Percentiles rank a stretch among this genome's conserved stretches.
phyloP scores from a whole-genome alignment of 2,329 filamentous ascomycete species.

The Phialemoniopsis sp. region DNA sequence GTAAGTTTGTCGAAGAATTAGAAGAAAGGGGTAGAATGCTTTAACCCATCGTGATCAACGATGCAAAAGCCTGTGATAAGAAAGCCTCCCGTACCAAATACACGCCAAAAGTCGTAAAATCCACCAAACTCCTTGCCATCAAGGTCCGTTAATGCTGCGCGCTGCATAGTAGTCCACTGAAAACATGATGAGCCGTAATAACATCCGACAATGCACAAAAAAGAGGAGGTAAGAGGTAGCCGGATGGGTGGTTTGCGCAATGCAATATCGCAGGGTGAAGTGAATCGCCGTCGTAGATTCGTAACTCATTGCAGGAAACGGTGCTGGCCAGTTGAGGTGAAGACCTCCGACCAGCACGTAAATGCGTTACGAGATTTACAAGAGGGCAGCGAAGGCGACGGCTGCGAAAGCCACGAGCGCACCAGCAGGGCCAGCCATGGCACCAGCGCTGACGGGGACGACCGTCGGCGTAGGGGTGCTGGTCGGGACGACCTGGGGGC shows the following conservation, averaged over 20 bases:
- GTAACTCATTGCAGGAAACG: conserved; percentile 11
- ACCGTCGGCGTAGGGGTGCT: conserved; percentile 9
- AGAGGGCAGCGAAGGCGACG: conserved; percentile 19
- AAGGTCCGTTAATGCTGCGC: conserved; percentile 1
- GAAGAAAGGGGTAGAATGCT: neutral
- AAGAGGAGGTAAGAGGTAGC: neutral
- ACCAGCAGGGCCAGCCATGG: conserved; percentile 21
- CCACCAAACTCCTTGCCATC: conserved; percentile 1
- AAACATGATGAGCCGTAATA: conserved; percentile 5
- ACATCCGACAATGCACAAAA: conserved; percentile 11
- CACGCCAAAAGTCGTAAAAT: too few species aligned
- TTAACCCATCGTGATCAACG: neutral
- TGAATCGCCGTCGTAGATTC: conserved; percentile 6
- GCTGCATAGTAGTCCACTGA: conserved; percentile 4
- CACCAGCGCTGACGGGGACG: conserved; percentile 23
- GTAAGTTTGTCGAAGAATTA: conserved; percentile 2
- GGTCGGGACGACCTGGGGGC: conserved; percentile 8
- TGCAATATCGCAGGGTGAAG: neutral
- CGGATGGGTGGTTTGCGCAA: neutral
- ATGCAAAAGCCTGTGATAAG: conserved; percentile 2
- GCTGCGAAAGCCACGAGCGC: conserved; percentile 19
- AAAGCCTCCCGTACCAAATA: too few species aligned
- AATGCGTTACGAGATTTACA: conserved; percentile 7
- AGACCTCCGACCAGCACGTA: too few species aligned
- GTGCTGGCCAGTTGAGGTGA: neutral